phyloP scores from a whole-genome alignment of 148 eudicot species.

The Heliamphora exappendiculata region DNA sequence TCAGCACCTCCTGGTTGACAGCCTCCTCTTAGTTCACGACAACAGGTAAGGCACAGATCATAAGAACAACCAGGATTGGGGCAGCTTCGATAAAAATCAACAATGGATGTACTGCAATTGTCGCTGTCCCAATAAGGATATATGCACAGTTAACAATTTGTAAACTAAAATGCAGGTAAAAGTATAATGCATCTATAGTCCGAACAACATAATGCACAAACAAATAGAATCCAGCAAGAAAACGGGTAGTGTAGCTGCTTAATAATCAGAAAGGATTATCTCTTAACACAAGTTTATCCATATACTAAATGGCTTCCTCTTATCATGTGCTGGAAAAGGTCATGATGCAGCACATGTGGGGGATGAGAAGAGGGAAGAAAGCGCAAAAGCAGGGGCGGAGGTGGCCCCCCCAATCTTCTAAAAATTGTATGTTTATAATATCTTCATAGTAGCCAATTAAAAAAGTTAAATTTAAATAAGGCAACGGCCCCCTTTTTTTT shows the following conservation, averaged over 20 bases:
- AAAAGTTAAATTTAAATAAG: no score
- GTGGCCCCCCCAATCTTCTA: no score
- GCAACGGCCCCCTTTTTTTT: no score
- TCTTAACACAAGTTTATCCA: background rate
- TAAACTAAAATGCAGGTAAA: background rate
- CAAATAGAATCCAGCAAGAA: background rate
- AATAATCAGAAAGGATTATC: background rate
- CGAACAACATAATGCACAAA: background rate
- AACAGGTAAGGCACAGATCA: conserved; percentile 12
- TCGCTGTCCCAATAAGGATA: conserved; percentile 8
- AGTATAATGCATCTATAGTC: background rate
- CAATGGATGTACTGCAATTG: conserved; percentile 11
- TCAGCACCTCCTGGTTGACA: conserved; percentile 9
- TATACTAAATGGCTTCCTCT: background rate
- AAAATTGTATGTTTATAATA: no score
- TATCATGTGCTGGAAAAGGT: background rate
- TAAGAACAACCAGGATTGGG: conserved; percentile 7
- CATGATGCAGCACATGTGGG: no score
- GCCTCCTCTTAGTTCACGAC: conserved; percentile 8
- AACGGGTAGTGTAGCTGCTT: background rate
- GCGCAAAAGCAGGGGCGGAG: no score
- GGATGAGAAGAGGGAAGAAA: no score
- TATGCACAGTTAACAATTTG: background rate
- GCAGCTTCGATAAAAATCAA: conserved; percentile 14
- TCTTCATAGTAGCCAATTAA: no score